Base-by-base conservation (phyloP, 495 filamentous ascomycete genomes). In the Xanthoparmelia taractica region DNA sequence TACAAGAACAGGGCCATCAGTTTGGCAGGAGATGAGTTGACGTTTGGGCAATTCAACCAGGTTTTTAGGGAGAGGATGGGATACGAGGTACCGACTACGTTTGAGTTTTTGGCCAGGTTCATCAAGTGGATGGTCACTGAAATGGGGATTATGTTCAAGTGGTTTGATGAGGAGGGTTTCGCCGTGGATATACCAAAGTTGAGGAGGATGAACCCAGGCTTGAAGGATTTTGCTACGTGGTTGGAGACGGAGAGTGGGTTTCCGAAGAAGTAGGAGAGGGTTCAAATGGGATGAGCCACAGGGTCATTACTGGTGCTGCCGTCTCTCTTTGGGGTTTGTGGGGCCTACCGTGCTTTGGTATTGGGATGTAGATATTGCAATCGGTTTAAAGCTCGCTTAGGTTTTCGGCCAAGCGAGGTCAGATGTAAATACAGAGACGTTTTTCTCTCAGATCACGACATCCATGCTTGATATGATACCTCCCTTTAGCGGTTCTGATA, bases 81-180 rank as follows among this genome's bases (percentile, higher is more conserved):
- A 4, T 66, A 72, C 55, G 63, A 75, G 48, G 59, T 86, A 34
- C 83, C 84, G 20, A 73, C 76, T 52, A 80, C 81, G 0, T 86
- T 74, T 67, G 65, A 68, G 0, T 57, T 82, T 12, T 60, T 79
- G 0, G 75, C 74, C 2, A 74, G 59, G 56, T 59, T 72, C 0
- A 58, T 79, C 45, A 67, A 83, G 74, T 77, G 73, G 70, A 63
- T 71, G 54, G 68, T 86, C 7, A 76, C 71, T 59, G 83, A 90
- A 11, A 31, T 88, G 23, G 78, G 78, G 0, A 63, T 63, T 2
- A 90, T 90, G 86, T 84, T 88, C 63, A 68, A 69, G 40, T 91
- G 80, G 77, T 89, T 90, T 61, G 74, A 80, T 67, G 77, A 80
- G 50, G 76, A 80, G 55, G 87, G 86, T 1, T 90, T 80, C 66